Evolutionary conservation across 140 eudicot genomes (phyloP).

Genomic region (Flaveria floridana): DNA sequence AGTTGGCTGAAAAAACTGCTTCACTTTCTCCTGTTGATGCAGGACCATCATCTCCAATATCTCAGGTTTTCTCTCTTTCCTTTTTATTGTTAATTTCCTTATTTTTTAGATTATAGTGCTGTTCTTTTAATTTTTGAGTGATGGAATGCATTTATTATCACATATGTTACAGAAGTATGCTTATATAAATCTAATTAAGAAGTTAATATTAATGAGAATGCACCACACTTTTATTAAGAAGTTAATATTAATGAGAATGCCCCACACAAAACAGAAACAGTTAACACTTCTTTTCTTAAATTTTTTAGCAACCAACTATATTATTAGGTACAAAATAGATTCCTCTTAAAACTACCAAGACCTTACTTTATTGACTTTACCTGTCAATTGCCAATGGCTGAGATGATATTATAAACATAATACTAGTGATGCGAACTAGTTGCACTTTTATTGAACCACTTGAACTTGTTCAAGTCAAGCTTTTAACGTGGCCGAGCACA

Average conservation of each 20-base stretch:
- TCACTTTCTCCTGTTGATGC: constrained; percentile 57
- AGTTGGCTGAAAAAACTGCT: constrained; percentile 65
- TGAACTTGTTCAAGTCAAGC: too few species aligned
- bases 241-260: too few species aligned
- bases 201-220: too few species aligned
- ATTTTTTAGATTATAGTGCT: neutral
- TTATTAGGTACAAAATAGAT: neutral
- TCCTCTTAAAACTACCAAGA: neutral
- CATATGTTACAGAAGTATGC: neutral
- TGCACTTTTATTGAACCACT: too few species aligned
- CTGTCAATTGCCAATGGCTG: too few species aligned
- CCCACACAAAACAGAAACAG: neutral
- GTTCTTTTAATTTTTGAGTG: neutral
- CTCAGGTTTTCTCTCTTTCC: constrained; percentile 48
- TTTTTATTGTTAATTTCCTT: neutral
- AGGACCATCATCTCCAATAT: constrained; percentile 71
- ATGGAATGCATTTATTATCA: neutral
- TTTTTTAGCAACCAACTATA: neutral
- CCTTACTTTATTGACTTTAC: neutral
- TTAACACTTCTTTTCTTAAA: neutral
- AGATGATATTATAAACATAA: too few species aligned
- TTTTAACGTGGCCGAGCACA: too few species aligned
- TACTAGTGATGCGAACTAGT: too few species aligned
- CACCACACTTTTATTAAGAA: too few species aligned
- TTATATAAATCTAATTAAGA: neutral